phyloP scores from a whole-genome alignment of 176 grass and related monocot species.

The Phoenix roebelenii region DNA sequence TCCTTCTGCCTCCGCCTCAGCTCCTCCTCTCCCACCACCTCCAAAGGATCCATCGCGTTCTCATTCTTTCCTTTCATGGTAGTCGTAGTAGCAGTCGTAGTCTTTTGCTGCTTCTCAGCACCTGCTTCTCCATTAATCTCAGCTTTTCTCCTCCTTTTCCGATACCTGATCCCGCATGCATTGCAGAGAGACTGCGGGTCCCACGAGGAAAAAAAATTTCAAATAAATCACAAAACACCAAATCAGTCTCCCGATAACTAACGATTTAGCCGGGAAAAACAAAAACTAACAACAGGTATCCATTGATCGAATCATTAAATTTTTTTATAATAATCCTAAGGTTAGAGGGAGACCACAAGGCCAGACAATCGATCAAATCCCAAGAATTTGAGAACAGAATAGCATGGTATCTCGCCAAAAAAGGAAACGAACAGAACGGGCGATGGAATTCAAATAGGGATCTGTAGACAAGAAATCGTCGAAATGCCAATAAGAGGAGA shows the following conservation, averaged over 20 bases:
- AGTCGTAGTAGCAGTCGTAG: not conserved
- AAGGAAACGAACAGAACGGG: too few species aligned
- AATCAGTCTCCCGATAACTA: too few species aligned
- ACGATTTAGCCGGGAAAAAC: not conserved
- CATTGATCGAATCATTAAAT: too few species aligned
- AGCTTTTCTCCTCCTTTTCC: slow-evolving; percentile 19
- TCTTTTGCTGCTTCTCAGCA: not conserved
- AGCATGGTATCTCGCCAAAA: too few species aligned
- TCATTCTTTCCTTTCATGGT: not conserved
- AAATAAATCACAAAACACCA: not conserved
- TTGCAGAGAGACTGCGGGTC: slow-evolving; percentile 35
- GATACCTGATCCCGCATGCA: slow-evolving; percentile 42
- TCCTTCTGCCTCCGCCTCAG: slow-evolving; percentile 4
- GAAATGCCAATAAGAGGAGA: too few species aligned
- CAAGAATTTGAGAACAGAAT: too few species aligned
- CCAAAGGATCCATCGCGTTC: not conserved
- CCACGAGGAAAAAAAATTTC: not conserved
- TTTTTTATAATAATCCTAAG: too few species aligned
- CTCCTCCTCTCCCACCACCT: slow-evolving; percentile 10
- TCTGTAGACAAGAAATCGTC: too few species aligned
- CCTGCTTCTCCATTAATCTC: not conserved
- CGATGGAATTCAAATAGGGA: too few species aligned
- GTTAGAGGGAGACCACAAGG: too few species aligned
- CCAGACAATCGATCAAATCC: too few species aligned
- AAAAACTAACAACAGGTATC: not conserved